Evolutionary conservation across 2,329 filamentous ascomycete species (phyloP).

Genomic region (Epichloe coenophiala): DNA sequence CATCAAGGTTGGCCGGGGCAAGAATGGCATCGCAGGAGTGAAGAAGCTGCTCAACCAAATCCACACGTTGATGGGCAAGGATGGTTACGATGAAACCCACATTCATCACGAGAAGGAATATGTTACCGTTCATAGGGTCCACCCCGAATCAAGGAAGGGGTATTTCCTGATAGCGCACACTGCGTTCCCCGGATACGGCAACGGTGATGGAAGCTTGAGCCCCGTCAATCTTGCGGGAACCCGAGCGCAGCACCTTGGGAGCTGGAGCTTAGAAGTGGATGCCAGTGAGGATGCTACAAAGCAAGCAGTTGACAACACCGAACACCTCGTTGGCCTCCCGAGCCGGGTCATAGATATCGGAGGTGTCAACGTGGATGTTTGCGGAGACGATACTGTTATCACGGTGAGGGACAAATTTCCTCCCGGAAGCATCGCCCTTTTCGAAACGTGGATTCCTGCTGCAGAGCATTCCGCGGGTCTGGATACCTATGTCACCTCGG

Average conservation of each 20-base stretch:
- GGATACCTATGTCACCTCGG: conserved; percentile 75
- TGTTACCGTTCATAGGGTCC: conserved; percentile 88
- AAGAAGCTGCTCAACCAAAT: conserved; percentile 92
- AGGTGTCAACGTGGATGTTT: conserved; percentile 59
- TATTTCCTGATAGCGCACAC: conserved; percentile 95
- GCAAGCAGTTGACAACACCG: conserved; percentile 52
- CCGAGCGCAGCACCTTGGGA: conserved; percentile 71
- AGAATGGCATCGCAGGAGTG: conserved; percentile 75
- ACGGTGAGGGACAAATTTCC: conserved; percentile 73
- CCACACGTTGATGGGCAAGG: conserved; percentile 88
- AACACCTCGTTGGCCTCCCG: conserved; percentile 67
- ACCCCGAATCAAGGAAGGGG: conserved; percentile 81
- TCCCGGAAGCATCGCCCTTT: conserved; percentile 85
- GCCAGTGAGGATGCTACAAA: conserved; percentile 53
- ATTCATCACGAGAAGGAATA: conserved; percentile 95
- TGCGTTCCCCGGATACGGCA: conserved; percentile 81
- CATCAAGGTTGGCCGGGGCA: conserved; percentile 54
- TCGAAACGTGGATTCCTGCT: conserved; percentile 89
- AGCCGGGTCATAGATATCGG: conserved; percentile 64
- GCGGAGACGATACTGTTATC: conserved; percentile 63
- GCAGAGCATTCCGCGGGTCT: conserved; percentile 74
- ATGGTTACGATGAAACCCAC: conserved; percentile 88
- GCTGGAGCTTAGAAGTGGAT: conserved; percentile 87
- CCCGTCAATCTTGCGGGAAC: conserved; percentile 74
- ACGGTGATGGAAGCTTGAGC: conserved; percentile 66